Base-by-base conservation (phyloP, 805 yeast genomes). In the Lipomyces chichibuensis region DNA sequence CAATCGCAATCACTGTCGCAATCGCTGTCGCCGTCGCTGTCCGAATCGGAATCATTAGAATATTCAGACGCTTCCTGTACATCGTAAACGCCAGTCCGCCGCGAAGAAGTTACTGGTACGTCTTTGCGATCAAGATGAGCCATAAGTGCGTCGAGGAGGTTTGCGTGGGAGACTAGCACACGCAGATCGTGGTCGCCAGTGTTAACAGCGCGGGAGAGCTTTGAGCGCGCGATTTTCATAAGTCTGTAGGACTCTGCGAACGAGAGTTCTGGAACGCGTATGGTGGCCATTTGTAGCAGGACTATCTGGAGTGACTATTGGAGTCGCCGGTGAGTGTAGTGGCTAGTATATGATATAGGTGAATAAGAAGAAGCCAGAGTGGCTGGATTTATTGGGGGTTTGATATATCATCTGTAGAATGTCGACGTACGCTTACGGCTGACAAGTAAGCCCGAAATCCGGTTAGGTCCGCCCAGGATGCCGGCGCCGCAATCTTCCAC, bases 141-240 rank as follows among this genome's bases (percentile, higher is more conserved):
- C 84, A 89, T 87, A 62, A 88, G 75, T 68, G 80, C 82, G 74
- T 89, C 92, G 69, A 88, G 81, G 80, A 89, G 78, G 75, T 88
- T 89, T 25, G 92, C 92, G 76, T 89, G 92, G 53, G 86, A 82
- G 2, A 88, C 91, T 52, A 88, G 80, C 60, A 81, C 78, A 59
- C 90, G 81, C 60, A 88, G 80, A 63, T 85, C 79, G 39, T 87
- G 84, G 72, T 87, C 88, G 14, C 84, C 83, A 69, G 82, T 82
- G 32, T 84, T 76, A 5, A 91, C 90, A 72, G 88, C 90, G 64
- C 78, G 80, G 56, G 90, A 86, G 32, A 88, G 82, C 78, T 87
- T 88, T 23, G 82, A 73, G 74, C 89, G 85, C 46, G 89, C 93
- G 72, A 81, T 83, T 53, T 88, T 83, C 29, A 92, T 92, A 63